Percentiles rank a stretch among this genome's conserved stretches.
Conservation (phyloP, 2,329 filamentous ascomycete species). For the Paraconiothyrium sp. region DNA sequence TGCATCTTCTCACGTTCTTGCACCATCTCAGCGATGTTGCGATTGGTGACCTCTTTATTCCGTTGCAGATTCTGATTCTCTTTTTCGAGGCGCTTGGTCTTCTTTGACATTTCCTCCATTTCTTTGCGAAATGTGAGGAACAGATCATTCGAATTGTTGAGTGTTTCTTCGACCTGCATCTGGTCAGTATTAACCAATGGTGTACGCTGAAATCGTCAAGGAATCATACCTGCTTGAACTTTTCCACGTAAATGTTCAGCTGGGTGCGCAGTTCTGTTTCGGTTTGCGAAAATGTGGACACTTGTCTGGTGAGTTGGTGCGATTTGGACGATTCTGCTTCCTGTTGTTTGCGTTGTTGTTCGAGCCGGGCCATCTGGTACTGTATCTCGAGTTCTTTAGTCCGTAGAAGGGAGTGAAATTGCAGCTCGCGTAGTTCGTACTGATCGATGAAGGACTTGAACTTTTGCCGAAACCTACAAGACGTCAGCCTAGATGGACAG, state of each 20-base stretch:
- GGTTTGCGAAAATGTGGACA: constrained; percentile 94
- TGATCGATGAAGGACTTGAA: constrained; percentile 97
- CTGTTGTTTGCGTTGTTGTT: constrained; percentile 88
- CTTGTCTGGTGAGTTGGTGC: constrained; percentile 86
- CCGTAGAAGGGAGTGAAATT: constrained; percentile 90
- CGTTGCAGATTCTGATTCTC: constrained; percentile 91
- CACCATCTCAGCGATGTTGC: constrained; percentile 96
- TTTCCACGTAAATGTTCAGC: constrained; percentile 98
- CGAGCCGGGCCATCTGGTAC: constrained; percentile 85
- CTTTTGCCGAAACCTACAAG: constrained; percentile 69
- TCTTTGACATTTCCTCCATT: constrained; percentile 99
- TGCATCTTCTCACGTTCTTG: constrained; percentile 84
- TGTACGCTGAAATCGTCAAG: constrained; percentile 32
- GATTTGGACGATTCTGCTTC: constrained; percentile 83
- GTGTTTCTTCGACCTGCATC: constrained; percentile 92
- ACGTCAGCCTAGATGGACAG: constrained; percentile 19
- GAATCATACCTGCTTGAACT: constrained; percentile 91
- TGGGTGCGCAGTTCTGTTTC: constrained; percentile 93
- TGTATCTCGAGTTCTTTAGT: constrained; percentile 97
- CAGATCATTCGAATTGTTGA: constrained; percentile 97
- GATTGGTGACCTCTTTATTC: constrained; percentile 92
- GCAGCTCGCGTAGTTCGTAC: constrained; percentile 92
- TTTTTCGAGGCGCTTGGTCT: constrained; percentile 95
- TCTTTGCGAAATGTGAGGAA: constrained; percentile 97
- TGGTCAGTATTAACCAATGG: constrained; percentile 59